Base-by-base conservation (phyloP, 1,284 basidiomycete genomes). In the Veloboletus limbatus region DNA sequence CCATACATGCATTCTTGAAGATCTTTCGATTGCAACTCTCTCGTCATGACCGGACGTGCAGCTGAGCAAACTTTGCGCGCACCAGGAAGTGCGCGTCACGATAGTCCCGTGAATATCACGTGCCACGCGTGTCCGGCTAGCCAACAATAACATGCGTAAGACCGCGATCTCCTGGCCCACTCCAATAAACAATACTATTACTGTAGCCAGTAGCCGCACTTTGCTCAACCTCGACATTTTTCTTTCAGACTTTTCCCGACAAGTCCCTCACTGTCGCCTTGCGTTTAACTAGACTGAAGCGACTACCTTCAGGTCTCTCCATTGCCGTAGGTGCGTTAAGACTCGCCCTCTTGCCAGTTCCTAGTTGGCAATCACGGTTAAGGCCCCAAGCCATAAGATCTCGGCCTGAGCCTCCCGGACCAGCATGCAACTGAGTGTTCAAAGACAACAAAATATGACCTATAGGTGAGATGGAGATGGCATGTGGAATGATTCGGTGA, bases 271-370 rank as follows among this genome's bases (percentile, higher is more conserved):
- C 80, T 33, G 76, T 74, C n/a, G 77, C 76, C 45, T 62, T 75
- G 52, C 68, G 73, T 54, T 62, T 71, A 48, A 67, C 69, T 52
- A 86, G 66, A 74, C 82, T 78, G 52, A 86, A 70, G 49, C 81
- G 72, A 39, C 73, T 75, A 5, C 74, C 81, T 46, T 75, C 76
- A 2, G 71, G 65, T n/a, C 68, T 67, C 47, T 74, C 69, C 48
- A 85, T 65, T 18, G 70, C 69, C 14, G 78, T 76, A 0, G 95
- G 93, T 13, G 81, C 71, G 0, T 88, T 77, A 8, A 85, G 60
- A 60, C 87, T 92, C 5, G 82, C 77, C 45, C 85, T 79, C 65
- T 86, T 92, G 32, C 91, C 91, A 51, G 85, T 94, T 5, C 94
- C 95, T 6, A 95, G 76, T 66, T 95, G 88, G 56, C 81, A 88